phyloP scores from a whole-genome alignment of 164 flowering plant species.

The Vitis cinerea region DNA sequence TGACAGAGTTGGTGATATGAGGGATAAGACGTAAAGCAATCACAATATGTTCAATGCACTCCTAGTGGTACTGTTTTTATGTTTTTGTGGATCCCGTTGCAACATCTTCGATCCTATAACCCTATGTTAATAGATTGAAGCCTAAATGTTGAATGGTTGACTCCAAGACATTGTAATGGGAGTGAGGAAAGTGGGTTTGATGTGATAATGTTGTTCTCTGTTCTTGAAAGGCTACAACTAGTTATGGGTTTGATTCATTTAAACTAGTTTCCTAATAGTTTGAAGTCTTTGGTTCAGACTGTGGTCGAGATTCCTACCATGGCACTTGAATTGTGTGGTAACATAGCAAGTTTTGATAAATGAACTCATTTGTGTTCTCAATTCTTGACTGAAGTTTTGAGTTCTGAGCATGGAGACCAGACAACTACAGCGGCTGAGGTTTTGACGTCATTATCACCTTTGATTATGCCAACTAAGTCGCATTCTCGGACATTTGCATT shows the following conservation, averaged over 20 bases:
- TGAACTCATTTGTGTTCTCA: constrained; percentile 47
- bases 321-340: constrained; percentile 46
- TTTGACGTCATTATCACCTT: constrained; percentile 54
- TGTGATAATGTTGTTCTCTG: constrained; percentile 31
- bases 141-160: too few relatives aligned
- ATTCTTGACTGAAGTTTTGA: constrained; percentile 53
- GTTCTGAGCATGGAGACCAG: constrained; percentile 69
- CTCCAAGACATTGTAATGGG: constrained; percentile 4
- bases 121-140: too few relatives aligned
- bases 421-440: constrained; percentile 60
- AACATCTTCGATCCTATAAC: too few relatives aligned
- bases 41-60: too few relatives aligned
- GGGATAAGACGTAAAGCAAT: too few relatives aligned
- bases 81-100: too few relatives aligned
- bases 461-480: constrained; percentile 55
- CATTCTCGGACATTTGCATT: constrained; percentile 60
- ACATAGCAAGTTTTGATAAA: constrained; percentile 23
- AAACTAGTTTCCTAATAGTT: constrained; percentile 71
- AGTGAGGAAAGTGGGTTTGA: constrained; percentile 32
- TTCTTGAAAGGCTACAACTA: constrained; percentile 53
- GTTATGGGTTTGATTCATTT: constrained; percentile 63
- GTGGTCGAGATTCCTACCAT: constrained; percentile 56
- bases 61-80: too few relatives aligned
- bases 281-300: constrained; percentile 75
- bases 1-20: too few relatives aligned